Evolutionary conservation across 73 alveolate genomes (phyloP).

Genomic region (Uronychia binucleata): DNA sequence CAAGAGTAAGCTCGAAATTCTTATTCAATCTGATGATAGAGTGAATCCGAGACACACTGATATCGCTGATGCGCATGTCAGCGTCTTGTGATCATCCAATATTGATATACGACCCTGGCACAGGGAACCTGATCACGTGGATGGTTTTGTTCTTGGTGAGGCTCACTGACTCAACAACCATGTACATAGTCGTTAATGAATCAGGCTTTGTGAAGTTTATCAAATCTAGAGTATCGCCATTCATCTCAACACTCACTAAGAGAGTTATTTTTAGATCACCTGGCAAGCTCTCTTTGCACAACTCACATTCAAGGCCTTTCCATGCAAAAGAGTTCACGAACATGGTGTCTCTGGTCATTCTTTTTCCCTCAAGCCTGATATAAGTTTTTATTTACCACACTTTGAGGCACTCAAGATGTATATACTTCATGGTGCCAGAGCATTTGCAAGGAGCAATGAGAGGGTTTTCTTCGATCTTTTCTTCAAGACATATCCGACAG

Average conservation of each 20-base stretch:
- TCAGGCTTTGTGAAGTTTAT: background rate
- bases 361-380: constrained; percentile 69
- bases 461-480: constrained; percentile 70
- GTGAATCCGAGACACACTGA: constrained; percentile 48
- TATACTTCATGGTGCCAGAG: constrained; percentile 82
- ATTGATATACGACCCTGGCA: background rate
- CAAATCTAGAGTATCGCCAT: background rate
- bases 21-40: constrained; percentile 34
- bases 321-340: constrained; percentile 31
- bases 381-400: constrained; percentile 2
- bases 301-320: constrained; percentile 55
- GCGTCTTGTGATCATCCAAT: constrained; percentile 49
- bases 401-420: constrained; percentile 80
- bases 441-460: constrained; percentile 91
- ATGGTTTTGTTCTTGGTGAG: background rate
- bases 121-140: background rate
- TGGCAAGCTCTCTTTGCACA: constrained; percentile 30
- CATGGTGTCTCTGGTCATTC: constrained; percentile 27
- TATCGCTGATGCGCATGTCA: constrained; percentile 54
- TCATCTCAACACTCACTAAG: background rate
- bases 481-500: constrained; percentile 83
- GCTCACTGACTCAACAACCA: background rate
- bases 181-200: background rate
- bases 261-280: background rate
- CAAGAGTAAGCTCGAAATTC: constrained; percentile 6